phyloP scores from a whole-genome alignment of 2,329 filamentous ascomycete genomes.

The Lanzia echinophila region DNA sequence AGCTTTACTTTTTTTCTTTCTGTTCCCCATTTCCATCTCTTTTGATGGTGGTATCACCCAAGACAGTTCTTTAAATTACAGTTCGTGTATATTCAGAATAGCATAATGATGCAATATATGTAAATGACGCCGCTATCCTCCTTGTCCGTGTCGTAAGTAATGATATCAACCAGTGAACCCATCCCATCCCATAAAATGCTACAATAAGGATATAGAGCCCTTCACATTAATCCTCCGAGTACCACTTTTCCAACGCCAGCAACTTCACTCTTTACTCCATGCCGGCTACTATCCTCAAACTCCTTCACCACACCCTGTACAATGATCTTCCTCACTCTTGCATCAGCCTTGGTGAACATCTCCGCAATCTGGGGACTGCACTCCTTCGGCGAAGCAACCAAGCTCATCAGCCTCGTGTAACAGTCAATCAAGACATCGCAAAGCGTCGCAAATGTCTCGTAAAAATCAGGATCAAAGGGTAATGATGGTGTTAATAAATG shows the following conservation, averaged over 20 bases:
- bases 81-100: background rate
- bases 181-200: conserved; percentile 1
- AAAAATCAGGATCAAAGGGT: conserved; percentile 95
- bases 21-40: background rate
- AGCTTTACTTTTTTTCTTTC: background rate
- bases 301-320: conserved; percentile 82
- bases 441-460: conserved; percentile 90
- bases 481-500: conserved; percentile 85
- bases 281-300: conserved; percentile 81
- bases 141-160: background rate
- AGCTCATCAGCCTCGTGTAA: conserved; percentile 69
- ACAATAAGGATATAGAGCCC: conserved; percentile 6
- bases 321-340: conserved; percentile 79
- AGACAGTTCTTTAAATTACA: background rate
- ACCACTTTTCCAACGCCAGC: conserved; percentile 84
- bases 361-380: conserved; percentile 69
- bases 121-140: conserved; percentile 1
- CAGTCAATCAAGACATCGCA: conserved; percentile 94
- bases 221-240: conserved; percentile 71
- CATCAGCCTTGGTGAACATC: conserved; percentile 83
- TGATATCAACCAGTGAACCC: conserved; percentile 7
- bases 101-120: background rate
- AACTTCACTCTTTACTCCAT: conserved; percentile 71
- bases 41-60: background rate
- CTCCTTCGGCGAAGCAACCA: conserved; percentile 69